phyloP scores from a whole-genome alignment of 768 basidiomycete genomes.

The Suillus cothurnatus region DNA sequence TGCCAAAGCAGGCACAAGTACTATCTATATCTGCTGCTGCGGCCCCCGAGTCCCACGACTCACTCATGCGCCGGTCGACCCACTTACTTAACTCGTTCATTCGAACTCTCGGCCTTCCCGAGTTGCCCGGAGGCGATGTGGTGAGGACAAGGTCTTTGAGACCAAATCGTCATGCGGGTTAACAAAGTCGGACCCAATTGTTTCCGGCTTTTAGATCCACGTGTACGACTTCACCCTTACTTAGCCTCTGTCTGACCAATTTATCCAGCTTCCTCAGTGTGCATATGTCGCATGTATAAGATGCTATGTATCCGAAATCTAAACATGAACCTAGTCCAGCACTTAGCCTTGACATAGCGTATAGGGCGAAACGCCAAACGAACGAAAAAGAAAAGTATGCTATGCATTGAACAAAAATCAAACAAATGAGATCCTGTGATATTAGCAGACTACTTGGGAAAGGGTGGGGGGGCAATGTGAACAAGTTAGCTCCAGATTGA shows the following conservation, averaged over 20 bases:
- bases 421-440: slow-evolving; percentile 20
- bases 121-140: slow-evolving; percentile 37
- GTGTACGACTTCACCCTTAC: neutral
- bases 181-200: slow-evolving; percentile 47
- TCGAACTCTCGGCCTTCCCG: slow-evolving; percentile 44
- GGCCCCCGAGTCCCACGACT: slow-evolving; percentile 34
- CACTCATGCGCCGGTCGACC: slow-evolving; percentile 70
- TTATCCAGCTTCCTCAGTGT: neutral
- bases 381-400: slow-evolving; percentile 12
- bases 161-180: slow-evolving; percentile 66
- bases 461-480: neutral
- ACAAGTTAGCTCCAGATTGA: slow-evolving; percentile 4
- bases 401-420: slow-evolving; percentile 18
- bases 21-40: slow-evolving; percentile 34
- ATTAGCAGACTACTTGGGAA: slow-evolving; percentile 10
- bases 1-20: slow-evolving; percentile 39
- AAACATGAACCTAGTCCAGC: slow-evolving; percentile 13
- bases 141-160: slow-evolving; percentile 50
- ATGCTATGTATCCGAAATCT: slow-evolving; percentile 1
- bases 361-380: neutral
- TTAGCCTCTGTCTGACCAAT: neutral
- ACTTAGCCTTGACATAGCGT: slow-evolving; percentile 8
- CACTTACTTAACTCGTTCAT: slow-evolving; percentile 56
- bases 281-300: neutral
- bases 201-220: neutral